Evolutionary conservation across 2,329 filamentous ascomycete species (phyloP).

Genomic region (Ceratocystis huliohia): DNA sequence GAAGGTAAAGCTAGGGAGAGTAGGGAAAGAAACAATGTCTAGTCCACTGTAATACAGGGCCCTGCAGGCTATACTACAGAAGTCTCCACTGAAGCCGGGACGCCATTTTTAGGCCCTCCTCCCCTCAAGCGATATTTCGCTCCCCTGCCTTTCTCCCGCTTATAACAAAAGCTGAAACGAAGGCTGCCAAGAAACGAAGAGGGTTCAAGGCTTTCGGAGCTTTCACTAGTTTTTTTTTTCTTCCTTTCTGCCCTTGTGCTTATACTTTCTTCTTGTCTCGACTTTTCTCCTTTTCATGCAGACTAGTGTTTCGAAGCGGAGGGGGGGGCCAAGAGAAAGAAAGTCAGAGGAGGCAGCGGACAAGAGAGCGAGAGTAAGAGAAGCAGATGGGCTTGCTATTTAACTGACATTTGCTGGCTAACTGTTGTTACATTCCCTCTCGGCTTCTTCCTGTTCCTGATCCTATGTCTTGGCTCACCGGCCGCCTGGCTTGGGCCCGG

Average conservation of each 20-base stretch:
- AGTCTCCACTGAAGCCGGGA: no score
- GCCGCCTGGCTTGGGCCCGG: background rate
- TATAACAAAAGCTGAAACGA: background rate
- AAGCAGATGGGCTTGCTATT: background rate
- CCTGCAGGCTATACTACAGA: background rate
- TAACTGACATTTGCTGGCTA: no score
- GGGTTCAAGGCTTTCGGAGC: background rate
- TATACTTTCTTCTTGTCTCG: background rate
- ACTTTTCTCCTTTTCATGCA: conserved; percentile 2
- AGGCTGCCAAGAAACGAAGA: background rate
- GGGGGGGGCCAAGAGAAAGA: background rate
- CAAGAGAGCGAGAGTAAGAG: background rate
- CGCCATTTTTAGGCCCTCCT: no score
- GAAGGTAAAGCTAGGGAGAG: no score
- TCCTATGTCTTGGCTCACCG: background rate
- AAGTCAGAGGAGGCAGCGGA: background rate
- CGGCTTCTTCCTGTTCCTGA: background rate
- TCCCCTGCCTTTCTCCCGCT: background rate
- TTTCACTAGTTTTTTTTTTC: background rate
- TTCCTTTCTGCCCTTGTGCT: background rate
- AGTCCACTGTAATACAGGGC: background rate
- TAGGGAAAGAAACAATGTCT: no score
- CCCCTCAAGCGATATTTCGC: no score
- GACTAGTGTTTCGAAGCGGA: background rate
- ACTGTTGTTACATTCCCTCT: background rate